Base-by-base conservation (phyloP, 305 asterid genomes). In the Lippia alba region DNA sequence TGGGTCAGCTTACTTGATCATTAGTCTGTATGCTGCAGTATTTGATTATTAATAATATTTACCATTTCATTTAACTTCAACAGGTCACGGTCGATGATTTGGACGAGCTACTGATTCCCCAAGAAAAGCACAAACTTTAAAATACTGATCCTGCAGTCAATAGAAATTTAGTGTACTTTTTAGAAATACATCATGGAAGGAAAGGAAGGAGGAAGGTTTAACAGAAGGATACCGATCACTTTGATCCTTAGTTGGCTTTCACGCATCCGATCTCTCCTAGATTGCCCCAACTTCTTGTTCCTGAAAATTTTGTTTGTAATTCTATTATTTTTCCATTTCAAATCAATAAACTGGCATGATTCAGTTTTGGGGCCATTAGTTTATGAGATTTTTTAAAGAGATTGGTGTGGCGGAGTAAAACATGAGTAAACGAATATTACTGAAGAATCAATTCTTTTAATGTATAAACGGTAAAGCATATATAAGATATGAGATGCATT, bases 41-140 rank as follows among this genome's bases (percentile, higher is more conserved):
- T 15, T 12, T 49, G 64, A 55, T 34, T 32, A 18, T 18, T 71
- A 51, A 46, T 75, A 76, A 39, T 46, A 69, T 15, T 50, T 69
- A 33, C 32, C 12, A 50, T 39, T 3, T 2, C 39, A 53, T 24
- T 56, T 67, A 56, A 61, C 69, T 44, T 64, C 64, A 50, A 72
- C 89, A 95, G 99, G 91, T 85, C 65, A 81, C 77, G 10, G 97
- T 90, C 8, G 96, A 82, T 56, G 99, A 95, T 86, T 82, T 58
- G 56, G 90, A 80, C 2, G 91, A 81, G 80, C 82, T 95, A 76
- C 61, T 81, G 48, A 69, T 95, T 62, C 99, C 99, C 56, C 92
- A 84, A 69, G 91, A 81, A 65, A 81, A 78, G 11, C 94, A 84
- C 79, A 82, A 61, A 78, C 74, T 83, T 64, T 89, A 61, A 81